A percentile compares a stretch with the other conserved stretches of the same genome.
These are phyloP conservation scores for Solanum hybrid DNA, from an alignment of 305 asterid genomes.

Conservation along the genomic window DNA sequence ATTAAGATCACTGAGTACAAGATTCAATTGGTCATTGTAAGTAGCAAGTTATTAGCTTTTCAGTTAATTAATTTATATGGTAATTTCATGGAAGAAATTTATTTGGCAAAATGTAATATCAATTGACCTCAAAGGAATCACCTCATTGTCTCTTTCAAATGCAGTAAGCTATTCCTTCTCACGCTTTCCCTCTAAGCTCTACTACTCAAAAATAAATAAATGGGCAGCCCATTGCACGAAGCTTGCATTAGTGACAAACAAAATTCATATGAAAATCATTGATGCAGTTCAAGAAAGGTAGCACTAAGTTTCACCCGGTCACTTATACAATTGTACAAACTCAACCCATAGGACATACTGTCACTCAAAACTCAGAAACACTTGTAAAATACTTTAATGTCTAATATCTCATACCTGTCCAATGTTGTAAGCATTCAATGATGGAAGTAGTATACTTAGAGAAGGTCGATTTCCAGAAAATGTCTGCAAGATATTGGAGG, in stretches of 20 bases:
- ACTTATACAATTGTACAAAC: background rate
- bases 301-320: background rate
- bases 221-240: background rate
- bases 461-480: slow-evolving; percentile 96
- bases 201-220: background rate
- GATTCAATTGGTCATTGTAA: background rate
- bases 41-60: background rate
- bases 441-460: slow-evolving; percentile 86
- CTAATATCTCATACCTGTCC: slow-evolving; percentile 63
- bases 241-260: background rate
- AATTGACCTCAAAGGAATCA: background rate
- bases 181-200: background rate
- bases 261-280: background rate
- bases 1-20: background rate
- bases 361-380: background rate
- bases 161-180: background rate
- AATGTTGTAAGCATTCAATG: slow-evolving; percentile 72
- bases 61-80: background rate
- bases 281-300: background rate
- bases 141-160: background rate
- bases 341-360: background rate
- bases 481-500: slow-evolving; percentile 40
- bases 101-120: background rate
- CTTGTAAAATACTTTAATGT: background rate
- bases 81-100: background rate